A percentile compares a stretch with the other conserved stretches of the same genome.
Conservation (phyloP, 768 basidiomycete species). For the Phlegmacium glaucopus region DNA sequence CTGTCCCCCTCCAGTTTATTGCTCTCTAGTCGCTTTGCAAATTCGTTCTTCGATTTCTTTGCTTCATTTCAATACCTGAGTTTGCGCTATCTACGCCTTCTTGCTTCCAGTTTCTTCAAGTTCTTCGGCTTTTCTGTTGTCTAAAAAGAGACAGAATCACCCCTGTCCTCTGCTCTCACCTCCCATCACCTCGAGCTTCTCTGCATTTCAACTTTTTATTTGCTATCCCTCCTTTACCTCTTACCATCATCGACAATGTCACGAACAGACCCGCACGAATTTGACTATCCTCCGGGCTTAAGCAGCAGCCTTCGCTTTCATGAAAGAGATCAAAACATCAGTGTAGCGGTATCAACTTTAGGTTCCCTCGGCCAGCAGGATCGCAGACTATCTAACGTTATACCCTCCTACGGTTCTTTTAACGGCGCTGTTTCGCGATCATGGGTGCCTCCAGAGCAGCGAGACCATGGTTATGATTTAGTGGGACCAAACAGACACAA, state of each 20-base stretch:
- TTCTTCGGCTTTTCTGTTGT: slow-evolving; percentile 12
- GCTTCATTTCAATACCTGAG: slow-evolving; percentile 13
- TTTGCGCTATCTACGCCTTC: slow-evolving; percentile 15
- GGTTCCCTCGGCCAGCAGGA: slow-evolving; percentile 23
- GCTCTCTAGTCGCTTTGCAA: slow-evolving; percentile 38
- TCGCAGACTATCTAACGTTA: slow-evolving; percentile 25
- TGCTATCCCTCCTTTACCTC: slow-evolving; percentile 10
- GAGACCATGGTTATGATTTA: slow-evolving; percentile 10
- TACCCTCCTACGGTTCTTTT: slow-evolving; percentile 15
- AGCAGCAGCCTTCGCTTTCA: slow-evolving; percentile 16
- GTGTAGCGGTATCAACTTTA: slow-evolving; percentile 12
- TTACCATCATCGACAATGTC: too few species aligned
- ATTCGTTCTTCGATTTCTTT: slow-evolving; percentile 32
- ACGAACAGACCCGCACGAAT: slow-evolving; percentile 38
- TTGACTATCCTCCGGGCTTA: slow-evolving; percentile 33
- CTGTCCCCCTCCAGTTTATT: slow-evolving; percentile 34
- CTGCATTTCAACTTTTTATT: slow-evolving; percentile 9
- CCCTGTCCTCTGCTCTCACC: neutral
- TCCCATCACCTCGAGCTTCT: slow-evolving; percentile 2
- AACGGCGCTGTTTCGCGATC: slow-evolving; percentile 23
- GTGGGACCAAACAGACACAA: slow-evolving; percentile 47
- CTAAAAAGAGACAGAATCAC: slow-evolving; percentile 4
- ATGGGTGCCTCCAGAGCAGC: slow-evolving; percentile 17
- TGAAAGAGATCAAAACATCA: slow-evolving; percentile 16
- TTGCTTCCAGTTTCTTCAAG: slow-evolving; percentile 17